Evolutionary conservation across 2,329 filamentous ascomycete species (phyloP), one percentile per base, ranked within the genome.

Genomic region (Aureobasidium sp.): DNA sequence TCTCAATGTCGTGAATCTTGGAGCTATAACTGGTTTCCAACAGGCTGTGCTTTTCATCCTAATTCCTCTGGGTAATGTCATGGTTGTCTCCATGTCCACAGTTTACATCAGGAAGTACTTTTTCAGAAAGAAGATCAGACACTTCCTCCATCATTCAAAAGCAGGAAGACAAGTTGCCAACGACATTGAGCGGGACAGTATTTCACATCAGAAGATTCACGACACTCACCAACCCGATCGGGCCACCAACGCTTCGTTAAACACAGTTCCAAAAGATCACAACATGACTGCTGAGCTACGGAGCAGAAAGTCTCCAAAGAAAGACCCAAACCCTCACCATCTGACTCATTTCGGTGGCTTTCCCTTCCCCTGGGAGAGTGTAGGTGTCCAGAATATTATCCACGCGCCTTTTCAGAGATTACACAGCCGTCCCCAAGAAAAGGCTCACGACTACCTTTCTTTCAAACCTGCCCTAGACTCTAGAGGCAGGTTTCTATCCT

Each of bases 391-490:
- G 36, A 58, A 42, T 6, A 8, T 51, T 3, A 27, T 63, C 8
- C 44, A 48, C 5, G 16, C 39, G 11, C 55, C 47, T 5, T 51
- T 57, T n/a, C 48, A 49, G 8, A 48, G 45, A 27, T 25, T 62
- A 36, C 49, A 57, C 21, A 29, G 59, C 16, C 27, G n/a, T 34
- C 14, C 61, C 44, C 51, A 60, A 21, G 42, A 48, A 34, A 34
- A 54, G 30, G 29, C 58, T 21, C 62, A 63, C 36, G 29, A 50
- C 36, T 73, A 73, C 49, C 48, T 73, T 2, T 72, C 70, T 1
- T 73, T 72, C 62, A 66, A 71, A 13, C 69, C 70, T 6, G 64
- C 65, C 3, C 61, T 72, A 1, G 72, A 73, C 41, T 65, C 66
- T 1, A 68, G 66, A 54, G 71, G 70, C 5, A 67, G 72, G 0